Evolutionary conservation across 2,329 filamentous ascomycete species (phyloP).

Genomic region (Colletotrichum tamarilloi): DNA sequence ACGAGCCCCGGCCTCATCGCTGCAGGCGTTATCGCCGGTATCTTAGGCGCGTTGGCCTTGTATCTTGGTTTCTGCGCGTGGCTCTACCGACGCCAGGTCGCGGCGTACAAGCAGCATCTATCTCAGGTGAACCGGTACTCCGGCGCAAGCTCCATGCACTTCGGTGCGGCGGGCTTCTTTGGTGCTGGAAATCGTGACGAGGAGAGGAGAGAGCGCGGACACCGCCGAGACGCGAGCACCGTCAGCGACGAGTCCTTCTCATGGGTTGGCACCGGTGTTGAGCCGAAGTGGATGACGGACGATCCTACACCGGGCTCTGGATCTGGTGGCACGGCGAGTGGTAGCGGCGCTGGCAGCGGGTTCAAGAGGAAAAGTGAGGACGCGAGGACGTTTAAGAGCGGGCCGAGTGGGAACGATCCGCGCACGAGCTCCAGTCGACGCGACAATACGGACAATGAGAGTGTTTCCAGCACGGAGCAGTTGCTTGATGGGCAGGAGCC

Average conservation of each 20-base stretch:
- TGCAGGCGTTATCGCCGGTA: constrained; percentile 70
- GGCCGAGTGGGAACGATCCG: constrained; percentile 33
- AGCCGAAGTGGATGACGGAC: constrained; percentile 44
- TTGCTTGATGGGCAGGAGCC: constrained; percentile 72
- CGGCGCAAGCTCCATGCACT: constrained; percentile 53
- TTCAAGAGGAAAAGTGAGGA: constrained; percentile 38
- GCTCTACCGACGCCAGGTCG: constrained; percentile 78
- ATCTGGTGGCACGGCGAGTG: constrained; percentile 37
- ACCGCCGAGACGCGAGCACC: constrained; percentile 38
- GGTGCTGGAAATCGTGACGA: constrained; percentile 37
- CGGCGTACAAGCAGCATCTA: constrained; percentile 77
- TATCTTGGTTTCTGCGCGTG: constrained; percentile 80
- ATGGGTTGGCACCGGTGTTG: constrained; percentile 45
- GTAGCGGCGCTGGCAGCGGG: constrained; percentile 26
- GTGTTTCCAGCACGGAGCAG: constrained; percentile 61
- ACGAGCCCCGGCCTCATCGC: constrained; percentile 56
- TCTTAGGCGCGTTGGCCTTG: constrained; percentile 68
- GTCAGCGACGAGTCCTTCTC: constrained; percentile 41
- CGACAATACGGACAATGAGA: constrained; percentile 41
- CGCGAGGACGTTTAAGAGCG: constrained; percentile 21
- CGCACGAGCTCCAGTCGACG: constrained; percentile 36
- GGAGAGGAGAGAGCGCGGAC: constrained; percentile 29
- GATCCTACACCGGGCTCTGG: constrained; percentile 39
- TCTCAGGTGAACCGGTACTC: constrained; percentile 71
- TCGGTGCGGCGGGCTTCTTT: constrained; percentile 40